Evolutionary conservation across 2,329 filamentous ascomycete genomes (phyloP).

Genomic region (Penicillium sp.): DNA sequence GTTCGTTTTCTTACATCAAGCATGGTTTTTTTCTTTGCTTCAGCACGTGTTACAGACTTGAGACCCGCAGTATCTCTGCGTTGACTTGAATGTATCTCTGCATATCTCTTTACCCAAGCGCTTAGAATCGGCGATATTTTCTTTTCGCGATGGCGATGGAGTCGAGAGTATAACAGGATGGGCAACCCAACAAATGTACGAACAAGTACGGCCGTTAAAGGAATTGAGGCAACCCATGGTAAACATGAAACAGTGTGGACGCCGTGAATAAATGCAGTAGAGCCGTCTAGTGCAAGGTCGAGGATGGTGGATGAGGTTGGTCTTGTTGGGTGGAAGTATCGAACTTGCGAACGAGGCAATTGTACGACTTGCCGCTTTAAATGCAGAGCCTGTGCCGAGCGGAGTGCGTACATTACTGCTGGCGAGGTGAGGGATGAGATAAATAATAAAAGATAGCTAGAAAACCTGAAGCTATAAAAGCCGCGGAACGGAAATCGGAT

Average conservation of each 20-base stretch:
- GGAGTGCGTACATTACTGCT: conserved; percentile 16
- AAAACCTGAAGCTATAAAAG: not conserved
- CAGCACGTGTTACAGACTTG: not conserved
- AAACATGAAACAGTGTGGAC: conserved; percentile 52
- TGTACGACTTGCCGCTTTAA: not conserved
- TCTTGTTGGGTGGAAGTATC: conserved; percentile 53
- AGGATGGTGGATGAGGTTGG: conserved; percentile 37
- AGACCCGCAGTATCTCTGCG: fast-evolving
- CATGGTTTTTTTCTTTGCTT: conserved; percentile 23
- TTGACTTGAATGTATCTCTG: not conserved
- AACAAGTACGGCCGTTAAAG: conserved; percentile 53
- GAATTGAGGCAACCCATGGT: conserved; percentile 56
- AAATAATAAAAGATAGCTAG: not conserved
- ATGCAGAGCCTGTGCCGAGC: conserved; percentile 3
- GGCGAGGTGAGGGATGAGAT: not conserved
- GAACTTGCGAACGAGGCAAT: conserved; percentile 29
- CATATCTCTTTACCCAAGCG: conserved; percentile 34
- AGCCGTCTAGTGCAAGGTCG: conserved; percentile 43
- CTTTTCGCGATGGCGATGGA: conserved; percentile 41
- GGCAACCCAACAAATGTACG: conserved; percentile 50
- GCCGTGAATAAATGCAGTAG: conserved; percentile 48
- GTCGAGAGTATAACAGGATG: conserved; percentile 45
- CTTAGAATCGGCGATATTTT: conserved; percentile 44
- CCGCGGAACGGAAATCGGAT: conserved; percentile 6
- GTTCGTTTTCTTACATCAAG: conserved; percentile 16